Evolutionary conservation across 2,329 filamentous ascomycete genomes (phyloP).

Genomic region (Aspergillus spinulosporus): DNA sequence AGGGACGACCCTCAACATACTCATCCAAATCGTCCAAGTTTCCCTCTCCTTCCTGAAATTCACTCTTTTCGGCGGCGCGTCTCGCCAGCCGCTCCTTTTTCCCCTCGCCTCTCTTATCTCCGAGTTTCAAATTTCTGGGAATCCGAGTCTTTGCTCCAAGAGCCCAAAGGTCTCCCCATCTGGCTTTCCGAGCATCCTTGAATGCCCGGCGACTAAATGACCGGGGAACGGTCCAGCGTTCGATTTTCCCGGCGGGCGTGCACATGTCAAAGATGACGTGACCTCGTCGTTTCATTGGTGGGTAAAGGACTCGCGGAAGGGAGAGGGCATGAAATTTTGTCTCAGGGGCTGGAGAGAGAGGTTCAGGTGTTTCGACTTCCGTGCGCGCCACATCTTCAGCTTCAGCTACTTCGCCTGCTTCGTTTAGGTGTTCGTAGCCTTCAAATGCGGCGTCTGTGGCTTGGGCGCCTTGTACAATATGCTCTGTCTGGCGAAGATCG

Average conservation of each 20-base stretch:
- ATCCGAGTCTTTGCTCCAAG: conserved; percentile 86
- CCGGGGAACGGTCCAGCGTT: conserved; percentile 89
- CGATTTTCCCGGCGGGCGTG: conserved; percentile 78
- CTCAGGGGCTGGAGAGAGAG: conserved; percentile 13
- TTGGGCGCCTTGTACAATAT: conserved; percentile 53
- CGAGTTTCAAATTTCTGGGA: conserved; percentile 60
- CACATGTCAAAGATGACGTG: conserved; percentile 91
- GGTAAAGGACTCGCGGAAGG: conserved; percentile 75
- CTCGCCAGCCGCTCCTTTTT: conserved; percentile 44
- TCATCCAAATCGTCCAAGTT: conserved; percentile 11
- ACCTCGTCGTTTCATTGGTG: conserved; percentile 81
- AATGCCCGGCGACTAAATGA: conserved; percentile 80
- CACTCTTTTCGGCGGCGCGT: conserved; percentile 32
- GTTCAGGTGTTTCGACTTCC: background rate
- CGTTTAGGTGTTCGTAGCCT: conserved; percentile 63
- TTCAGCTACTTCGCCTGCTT: conserved; percentile 24
- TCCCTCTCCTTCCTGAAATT: conserved; percentile 23
- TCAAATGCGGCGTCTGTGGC: conserved; percentile 68
- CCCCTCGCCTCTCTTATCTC: conserved; percentile 46
- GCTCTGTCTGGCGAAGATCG: conserved; percentile 51
- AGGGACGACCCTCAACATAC: background rate
- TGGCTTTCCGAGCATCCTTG: conserved; percentile 84
- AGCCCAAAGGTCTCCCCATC: conserved; percentile 95
- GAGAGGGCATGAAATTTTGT: conserved; percentile 57
- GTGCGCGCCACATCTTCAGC: conserved; percentile 9